Conservation (phyloP, 1,284 basidiomycete genomes). For the Ceratorhiza oryzae-sativae region DNA sequence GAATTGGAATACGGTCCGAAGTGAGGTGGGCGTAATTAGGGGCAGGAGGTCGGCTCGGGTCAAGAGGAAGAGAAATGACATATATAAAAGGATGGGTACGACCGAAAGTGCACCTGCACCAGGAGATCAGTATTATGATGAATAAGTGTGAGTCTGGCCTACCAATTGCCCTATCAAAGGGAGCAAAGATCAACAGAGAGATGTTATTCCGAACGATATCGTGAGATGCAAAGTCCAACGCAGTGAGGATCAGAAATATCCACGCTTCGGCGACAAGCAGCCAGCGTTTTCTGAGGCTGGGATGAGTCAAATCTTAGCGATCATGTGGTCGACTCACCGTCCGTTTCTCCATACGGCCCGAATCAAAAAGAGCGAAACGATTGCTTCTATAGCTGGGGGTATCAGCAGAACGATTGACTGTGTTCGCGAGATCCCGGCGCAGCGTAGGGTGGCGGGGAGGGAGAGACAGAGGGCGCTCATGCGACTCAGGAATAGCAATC, state of each 20-base stretch:
- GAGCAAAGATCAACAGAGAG: slow-evolving; percentile 52
- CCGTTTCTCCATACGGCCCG: slow-evolving; percentile 60
- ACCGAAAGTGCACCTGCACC: slow-evolving; percentile 61
- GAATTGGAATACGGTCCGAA: slow-evolving; percentile 57
- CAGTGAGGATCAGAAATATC: slow-evolving; percentile 63
- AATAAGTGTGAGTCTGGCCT: slow-evolving; percentile 43
- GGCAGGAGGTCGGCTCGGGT: slow-evolving; percentile 59
- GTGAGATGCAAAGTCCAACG: slow-evolving; percentile 68
- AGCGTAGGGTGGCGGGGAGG: slow-evolving; percentile 71
- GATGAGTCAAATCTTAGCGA: slow-evolving; percentile 18
- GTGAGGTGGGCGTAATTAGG: slow-evolving; percentile 57
- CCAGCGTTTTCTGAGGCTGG: slow-evolving; percentile 58
- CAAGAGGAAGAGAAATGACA: slow-evolving; percentile 62
- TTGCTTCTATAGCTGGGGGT: slow-evolving; percentile 66
- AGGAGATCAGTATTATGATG: background rate
- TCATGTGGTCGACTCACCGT: slow-evolving; percentile 56
- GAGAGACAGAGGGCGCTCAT: slow-evolving; percentile 70
- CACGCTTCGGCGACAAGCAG: slow-evolving; percentile 68
- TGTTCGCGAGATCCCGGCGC: slow-evolving; percentile 59
- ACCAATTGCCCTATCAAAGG: slow-evolving; percentile 59
- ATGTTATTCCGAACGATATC: slow-evolving; percentile 57
- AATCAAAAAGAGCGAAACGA: slow-evolving; percentile 64
- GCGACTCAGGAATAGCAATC: background rate
- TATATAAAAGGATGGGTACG: slow-evolving; percentile 65
- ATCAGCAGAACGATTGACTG: slow-evolving; percentile 64